These are phyloP conservation scores for Citrus reticulata DNA, from an alignment of 345 rosid genomes.

Conservation along the genomic window DNA sequence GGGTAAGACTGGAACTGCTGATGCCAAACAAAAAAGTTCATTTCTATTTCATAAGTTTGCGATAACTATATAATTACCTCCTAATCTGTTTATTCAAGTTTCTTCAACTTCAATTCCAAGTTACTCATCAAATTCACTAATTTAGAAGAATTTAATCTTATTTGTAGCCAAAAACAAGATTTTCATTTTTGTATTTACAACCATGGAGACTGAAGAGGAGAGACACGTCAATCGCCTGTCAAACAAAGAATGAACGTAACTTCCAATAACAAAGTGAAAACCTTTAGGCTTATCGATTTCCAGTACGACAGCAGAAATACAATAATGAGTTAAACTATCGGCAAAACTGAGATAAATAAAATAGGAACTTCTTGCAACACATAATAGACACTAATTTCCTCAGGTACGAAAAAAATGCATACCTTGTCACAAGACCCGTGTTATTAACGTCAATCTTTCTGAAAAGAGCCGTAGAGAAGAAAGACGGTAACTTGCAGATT, in stretches of 20 bases:
- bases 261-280: not conserved
- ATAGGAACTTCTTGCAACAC: not conserved
- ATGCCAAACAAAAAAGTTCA: not conserved
- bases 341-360: not conserved
- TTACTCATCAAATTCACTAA: not conserved
- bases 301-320: not conserved
- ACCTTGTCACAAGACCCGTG: constrained; percentile 73
- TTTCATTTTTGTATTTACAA: not conserved
- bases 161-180: not conserved
- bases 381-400: constrained; percentile 1
- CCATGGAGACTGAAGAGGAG: not conserved
- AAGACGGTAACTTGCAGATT: constrained; percentile 91
- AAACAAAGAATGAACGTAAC: not conserved
- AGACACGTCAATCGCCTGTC: not conserved
- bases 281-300: too few species aligned
- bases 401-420: constrained; percentile 14
- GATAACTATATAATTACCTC: not conserved
- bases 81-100: not conserved
- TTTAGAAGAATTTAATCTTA: not conserved
- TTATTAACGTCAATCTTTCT: constrained; percentile 61
- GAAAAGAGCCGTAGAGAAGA: constrained; percentile 73
- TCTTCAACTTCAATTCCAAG: not conserved
- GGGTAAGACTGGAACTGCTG: not conserved
- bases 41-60: not conserved
- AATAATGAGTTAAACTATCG: not conserved